Conservation (phyloP, 305 asterid species). For the Striga hermonthica region DNA sequence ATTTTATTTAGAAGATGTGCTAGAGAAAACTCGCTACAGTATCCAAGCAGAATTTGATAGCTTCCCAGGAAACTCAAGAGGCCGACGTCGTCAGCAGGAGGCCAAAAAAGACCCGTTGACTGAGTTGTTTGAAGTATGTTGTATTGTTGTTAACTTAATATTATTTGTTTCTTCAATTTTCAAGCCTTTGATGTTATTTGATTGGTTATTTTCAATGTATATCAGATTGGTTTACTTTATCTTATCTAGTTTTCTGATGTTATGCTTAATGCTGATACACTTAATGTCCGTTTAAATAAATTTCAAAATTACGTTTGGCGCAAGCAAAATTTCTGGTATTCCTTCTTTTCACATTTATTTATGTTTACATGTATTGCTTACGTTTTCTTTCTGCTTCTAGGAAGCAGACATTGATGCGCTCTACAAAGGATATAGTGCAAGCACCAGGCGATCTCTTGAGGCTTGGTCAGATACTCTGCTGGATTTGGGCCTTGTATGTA, state of each 20-base stretch:
- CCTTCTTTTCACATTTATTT: background rate
- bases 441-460: slow-evolving; percentile 78
- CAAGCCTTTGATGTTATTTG: slow-evolving; percentile 17
- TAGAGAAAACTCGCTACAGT: slow-evolving; percentile 68
- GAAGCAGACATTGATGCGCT: slow-evolving; percentile 67
- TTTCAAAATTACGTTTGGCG: background rate
- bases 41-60: slow-evolving; percentile 54
- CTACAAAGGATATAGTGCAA: slow-evolving; percentile 69
- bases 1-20: slow-evolving; percentile 79
- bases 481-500: slow-evolving; percentile 89
- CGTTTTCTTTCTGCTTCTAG: slow-evolving; percentile 37
- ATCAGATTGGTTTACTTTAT: slow-evolving; percentile 16
- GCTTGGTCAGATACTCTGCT: slow-evolving; percentile 89
- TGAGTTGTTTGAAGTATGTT: slow-evolving; percentile 71
- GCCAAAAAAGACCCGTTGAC: slow-evolving; percentile 68
- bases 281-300: background rate
- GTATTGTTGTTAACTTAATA: slow-evolving; percentile 20
- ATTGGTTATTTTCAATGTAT: slow-evolving; percentile 12
- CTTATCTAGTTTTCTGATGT: slow-evolving; percentile 1
- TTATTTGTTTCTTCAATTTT: background rate
- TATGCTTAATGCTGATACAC: slow-evolving; percentile 12
- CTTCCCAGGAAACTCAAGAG: slow-evolving; percentile 60
- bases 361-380: slow-evolving; percentile 16
- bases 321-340: slow-evolving; percentile 3
- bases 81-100: slow-evolving; percentile 67